phyloP scores from a whole-genome alignment of 2,329 filamentous ascomycete species.

The Sporothrix mexicana region DNA sequence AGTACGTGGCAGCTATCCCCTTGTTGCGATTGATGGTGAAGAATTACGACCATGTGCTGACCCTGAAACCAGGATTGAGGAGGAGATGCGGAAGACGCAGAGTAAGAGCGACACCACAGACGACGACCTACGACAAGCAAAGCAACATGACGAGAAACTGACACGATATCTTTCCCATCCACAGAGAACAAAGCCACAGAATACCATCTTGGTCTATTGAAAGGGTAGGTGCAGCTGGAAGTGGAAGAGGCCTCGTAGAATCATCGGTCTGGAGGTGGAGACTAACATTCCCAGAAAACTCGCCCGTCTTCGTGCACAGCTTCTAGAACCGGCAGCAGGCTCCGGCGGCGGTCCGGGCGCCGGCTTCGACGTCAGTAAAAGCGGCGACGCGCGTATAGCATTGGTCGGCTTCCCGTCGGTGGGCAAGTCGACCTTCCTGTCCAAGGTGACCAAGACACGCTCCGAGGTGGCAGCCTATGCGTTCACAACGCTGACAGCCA shows the following conservation, averaged over 20 bases:
- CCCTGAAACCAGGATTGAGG: slow-evolving; percentile 79
- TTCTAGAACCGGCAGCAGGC: slow-evolving; percentile 86
- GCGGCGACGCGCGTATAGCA: slow-evolving; percentile 93
- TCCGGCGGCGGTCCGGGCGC: slow-evolving; percentile 77
- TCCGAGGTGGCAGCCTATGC: slow-evolving; percentile 95
- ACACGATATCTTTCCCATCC: slow-evolving; percentile 27
- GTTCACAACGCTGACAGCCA: slow-evolving; percentile 97
- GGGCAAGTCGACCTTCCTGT: slow-evolving; percentile 98
- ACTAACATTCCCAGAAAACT: slow-evolving; percentile 73
- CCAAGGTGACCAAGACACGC: slow-evolving; percentile 97
- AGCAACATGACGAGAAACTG: slow-evolving; percentile 7
- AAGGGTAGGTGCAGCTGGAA: slow-evolving; percentile 69
- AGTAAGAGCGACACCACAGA: slow-evolving; percentile 61
- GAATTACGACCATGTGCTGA: slow-evolving; percentile 36
- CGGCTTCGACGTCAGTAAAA: slow-evolving; percentile 95
- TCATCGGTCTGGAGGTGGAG: too few relatives aligned
- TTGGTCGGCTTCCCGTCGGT: slow-evolving; percentile 99
- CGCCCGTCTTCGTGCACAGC: slow-evolving; percentile 88
- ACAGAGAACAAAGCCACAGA: slow-evolving; percentile 99
- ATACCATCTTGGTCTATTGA: slow-evolving; percentile 96
- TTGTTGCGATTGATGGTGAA: too few relatives aligned
- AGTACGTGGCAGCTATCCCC: slow-evolving; percentile 63
- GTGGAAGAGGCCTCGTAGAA: not conserved
- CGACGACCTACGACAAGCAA: not conserved
- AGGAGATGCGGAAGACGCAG: slow-evolving; percentile 99